phyloP scores from a whole-genome alignment of 2,329 filamentous ascomycete genomes.

The Fusarium praegraminearum region DNA sequence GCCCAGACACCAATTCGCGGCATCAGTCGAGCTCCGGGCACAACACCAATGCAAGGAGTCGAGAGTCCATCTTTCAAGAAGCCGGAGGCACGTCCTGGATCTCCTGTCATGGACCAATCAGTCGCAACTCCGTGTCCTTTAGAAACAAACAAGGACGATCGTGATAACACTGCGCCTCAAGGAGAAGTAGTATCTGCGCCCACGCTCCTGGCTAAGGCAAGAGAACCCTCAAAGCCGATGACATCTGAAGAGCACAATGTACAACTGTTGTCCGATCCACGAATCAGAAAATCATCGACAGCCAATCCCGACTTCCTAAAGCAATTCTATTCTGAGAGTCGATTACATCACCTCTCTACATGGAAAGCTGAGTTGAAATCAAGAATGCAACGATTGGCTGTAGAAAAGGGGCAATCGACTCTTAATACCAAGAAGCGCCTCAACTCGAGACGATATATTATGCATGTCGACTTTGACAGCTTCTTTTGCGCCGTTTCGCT shows the following conservation, averaged over 20 bases:
- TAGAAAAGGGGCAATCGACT: conserved; percentile 68
- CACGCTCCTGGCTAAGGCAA: conserved; percentile 2
- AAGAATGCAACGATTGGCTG: conserved; percentile 82
- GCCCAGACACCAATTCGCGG: conserved; percentile 39
- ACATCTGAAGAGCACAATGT: conserved; percentile 96
- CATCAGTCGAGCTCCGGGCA: neutral
- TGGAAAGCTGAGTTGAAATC: conserved; percentile 98
- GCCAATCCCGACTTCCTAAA: conserved; percentile 94
- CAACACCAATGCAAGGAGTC: neutral
- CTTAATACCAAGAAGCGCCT: conserved; percentile 64
- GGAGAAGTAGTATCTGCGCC: neutral
- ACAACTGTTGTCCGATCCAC: conserved; percentile 83
- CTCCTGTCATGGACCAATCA: neutral
- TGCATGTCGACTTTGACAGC: conserved; percentile 98
- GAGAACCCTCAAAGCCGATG: conserved; percentile 67
- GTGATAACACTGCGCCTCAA: neutral
- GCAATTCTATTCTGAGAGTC: conserved; percentile 94
- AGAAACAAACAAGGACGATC: neutral
- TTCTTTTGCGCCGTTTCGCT: conserved; percentile 96
- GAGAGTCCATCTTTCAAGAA: conserved; percentile 7
- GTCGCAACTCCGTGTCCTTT: neutral
- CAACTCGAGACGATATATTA: conserved; percentile 81
- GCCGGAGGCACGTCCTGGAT: neutral
- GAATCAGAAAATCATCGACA: conserved; percentile 87
- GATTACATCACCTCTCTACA: conserved; percentile 92